Conservation (phyloP, 1,284 basidiomycete genomes). For the Polyporus tsugae region DNA sequence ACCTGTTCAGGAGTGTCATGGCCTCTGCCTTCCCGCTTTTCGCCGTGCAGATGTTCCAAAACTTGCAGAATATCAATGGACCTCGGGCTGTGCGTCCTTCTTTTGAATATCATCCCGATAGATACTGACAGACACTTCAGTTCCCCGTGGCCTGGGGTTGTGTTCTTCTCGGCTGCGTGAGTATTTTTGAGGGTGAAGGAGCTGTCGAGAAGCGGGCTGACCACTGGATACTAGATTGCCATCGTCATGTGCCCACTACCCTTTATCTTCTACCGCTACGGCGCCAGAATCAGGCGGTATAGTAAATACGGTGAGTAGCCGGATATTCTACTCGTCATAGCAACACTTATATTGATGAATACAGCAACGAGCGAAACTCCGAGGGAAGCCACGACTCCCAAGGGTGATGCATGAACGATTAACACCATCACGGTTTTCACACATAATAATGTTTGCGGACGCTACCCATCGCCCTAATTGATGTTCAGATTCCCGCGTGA, state of each 20-base stretch:
- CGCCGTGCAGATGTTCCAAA: constrained; percentile 42
- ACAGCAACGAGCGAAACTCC: neutral
- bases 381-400: neutral
- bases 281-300: constrained; percentile 10
- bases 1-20: constrained; percentile 45
- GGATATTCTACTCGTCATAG: neutral
- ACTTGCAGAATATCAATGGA: constrained; percentile 34
- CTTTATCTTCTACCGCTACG: constrained; percentile 29
- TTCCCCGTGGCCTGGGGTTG: constrained; percentile 41
- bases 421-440: neutral
- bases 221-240: constrained; percentile 28
- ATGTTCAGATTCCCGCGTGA: neutral
- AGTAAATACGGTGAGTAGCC: constrained; percentile 11
- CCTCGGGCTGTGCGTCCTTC: neutral
- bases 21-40: constrained; percentile 49
- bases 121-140: neutral
- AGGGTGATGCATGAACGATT: neutral
- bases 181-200: neutral
- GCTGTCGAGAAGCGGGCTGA: neutral
- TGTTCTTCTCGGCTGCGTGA: constrained; percentile 41
- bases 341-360: neutral
- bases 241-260: constrained; percentile 42
- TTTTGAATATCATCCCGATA: no score
- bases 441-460: neutral
- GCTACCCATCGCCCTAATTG: neutral